These are phyloP conservation scores for Saturnispora saitoi DNA, from an alignment of 805 yeast species.

Conservation along the genomic window DNA sequence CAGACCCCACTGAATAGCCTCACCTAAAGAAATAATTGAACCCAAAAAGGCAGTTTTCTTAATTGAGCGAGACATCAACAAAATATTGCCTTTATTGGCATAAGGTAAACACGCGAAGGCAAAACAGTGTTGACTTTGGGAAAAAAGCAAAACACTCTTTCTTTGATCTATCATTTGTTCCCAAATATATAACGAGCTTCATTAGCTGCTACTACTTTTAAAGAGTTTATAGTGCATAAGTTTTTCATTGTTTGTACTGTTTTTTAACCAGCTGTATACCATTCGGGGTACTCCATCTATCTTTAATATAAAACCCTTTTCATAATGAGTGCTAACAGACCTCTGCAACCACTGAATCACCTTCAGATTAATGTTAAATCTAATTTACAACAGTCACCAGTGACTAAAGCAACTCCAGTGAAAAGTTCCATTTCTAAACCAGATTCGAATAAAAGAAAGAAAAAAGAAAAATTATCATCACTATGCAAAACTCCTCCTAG, in stretches of 20 bases:
- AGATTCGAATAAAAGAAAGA: conserved; percentile 41
- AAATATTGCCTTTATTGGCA: conserved; percentile 6
- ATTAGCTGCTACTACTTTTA: not conserved
- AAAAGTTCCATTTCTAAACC: conserved; percentile 30
- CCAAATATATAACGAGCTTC: conserved; percentile 3
- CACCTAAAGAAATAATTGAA: conserved; percentile 4
- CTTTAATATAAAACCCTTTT: not conserved
- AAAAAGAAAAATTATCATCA: conserved; percentile 82
- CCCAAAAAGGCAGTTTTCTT: not conserved
- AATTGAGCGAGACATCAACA: conserved; percentile 3
- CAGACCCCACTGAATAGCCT: conserved; percentile 27
- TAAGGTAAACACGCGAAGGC: conserved; percentile 8
- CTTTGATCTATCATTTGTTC: conserved; percentile 7
- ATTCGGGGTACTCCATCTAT: not conserved
- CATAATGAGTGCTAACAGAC: conserved; percentile 28
- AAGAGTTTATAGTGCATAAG: not conserved
- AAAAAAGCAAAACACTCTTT: conserved; percentile 7
- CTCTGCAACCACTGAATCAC: conserved; percentile 46
- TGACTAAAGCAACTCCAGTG: conserved; percentile 32
- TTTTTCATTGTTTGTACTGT: not conserved
- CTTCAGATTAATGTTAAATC: conserved; percentile 43
- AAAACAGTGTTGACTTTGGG: conserved; percentile 5
- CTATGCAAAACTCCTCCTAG: conserved; percentile 96
- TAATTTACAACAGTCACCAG: conserved; percentile 18
- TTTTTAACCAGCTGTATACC: not conserved